Percentiles rank a stretch among this genome's conserved stretches.
These are phyloP conservation scores for Ophiostoma himal-ulmi DNA, from an alignment of 2,329 filamentous ascomycete genomes.

Conservation along the genomic window DNA sequence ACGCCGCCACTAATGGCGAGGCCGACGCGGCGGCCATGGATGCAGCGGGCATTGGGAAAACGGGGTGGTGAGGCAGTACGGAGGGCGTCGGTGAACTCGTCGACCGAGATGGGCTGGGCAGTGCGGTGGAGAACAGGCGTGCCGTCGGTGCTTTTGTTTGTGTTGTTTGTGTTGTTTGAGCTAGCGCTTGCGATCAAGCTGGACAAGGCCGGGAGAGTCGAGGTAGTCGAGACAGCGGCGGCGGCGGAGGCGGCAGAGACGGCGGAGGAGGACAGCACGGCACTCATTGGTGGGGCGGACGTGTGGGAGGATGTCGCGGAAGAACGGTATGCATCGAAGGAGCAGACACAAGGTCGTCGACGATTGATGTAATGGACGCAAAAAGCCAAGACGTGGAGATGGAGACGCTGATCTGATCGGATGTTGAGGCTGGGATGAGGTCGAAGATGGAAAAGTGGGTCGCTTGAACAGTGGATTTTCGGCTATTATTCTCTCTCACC, in stretches of 20 bases:
- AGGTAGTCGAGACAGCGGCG: neutral
- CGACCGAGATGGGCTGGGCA: constrained; percentile 36
- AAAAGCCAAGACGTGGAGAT: too few relatives aligned
- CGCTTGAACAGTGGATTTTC: neutral
- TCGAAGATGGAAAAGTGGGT: constrained; percentile 6
- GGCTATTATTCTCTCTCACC: neutral
- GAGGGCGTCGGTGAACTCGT: constrained; percentile 46
- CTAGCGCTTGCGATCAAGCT: neutral
- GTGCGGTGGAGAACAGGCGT: constrained; percentile 36
- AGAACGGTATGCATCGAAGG: neutral
- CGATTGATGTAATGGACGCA: neutral
- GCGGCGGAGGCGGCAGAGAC: neutral
- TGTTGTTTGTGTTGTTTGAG: too few relatives aligned
- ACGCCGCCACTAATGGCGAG: constrained; percentile 87
- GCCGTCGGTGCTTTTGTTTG: neutral
- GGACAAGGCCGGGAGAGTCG: neutral
- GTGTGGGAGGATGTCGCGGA: neutral
- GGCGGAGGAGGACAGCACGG: constrained; percentile 7
- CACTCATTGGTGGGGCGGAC: constrained; percentile 12
- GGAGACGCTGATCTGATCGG: neutral
- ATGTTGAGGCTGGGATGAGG: neutral
- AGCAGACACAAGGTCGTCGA: neutral
- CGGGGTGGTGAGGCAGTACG: constrained; percentile 45
- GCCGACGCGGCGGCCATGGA: constrained; percentile 39
- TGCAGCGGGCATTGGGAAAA: constrained; percentile 40